A percentile compares a stretch with the other conserved stretches of the same genome.
phyloP scores from a whole-genome alignment of 2,329 filamentous ascomycete genomes.

The Fusarium aywerte region DNA sequence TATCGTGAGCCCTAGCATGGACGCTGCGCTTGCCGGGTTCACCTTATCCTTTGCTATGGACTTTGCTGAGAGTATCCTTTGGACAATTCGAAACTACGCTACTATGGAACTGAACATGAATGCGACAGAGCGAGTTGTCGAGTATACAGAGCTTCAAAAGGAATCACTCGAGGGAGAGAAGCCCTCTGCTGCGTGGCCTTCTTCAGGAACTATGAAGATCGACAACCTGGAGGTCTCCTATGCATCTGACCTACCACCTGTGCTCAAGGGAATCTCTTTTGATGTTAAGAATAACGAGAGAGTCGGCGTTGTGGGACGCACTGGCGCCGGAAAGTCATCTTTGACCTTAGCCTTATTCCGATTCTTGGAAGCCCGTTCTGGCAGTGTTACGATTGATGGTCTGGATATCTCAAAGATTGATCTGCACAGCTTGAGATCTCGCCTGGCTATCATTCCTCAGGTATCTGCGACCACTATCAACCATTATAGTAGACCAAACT shows the following conservation, averaged over 20 bases:
- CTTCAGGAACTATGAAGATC: constrained; percentile 78
- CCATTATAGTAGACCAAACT: neutral
- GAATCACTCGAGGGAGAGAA: constrained; percentile 71
- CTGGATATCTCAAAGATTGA: constrained; percentile 78
- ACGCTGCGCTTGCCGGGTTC: constrained; percentile 78
- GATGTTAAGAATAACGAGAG: constrained; percentile 73
- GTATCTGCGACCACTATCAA: constrained; percentile 39
- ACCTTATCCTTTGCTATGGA: constrained; percentile 78
- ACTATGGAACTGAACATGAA: constrained; percentile 83
- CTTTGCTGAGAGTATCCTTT: constrained; percentile 72
- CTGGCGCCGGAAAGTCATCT: constrained; percentile 81
- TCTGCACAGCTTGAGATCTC: constrained; percentile 75
- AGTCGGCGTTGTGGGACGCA: constrained; percentile 81
- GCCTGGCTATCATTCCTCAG: constrained; percentile 81
- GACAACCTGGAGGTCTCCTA: constrained; percentile 77
- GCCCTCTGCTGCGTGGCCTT: constrained; percentile 79
- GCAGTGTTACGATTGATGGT: constrained; percentile 76
- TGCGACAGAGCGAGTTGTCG: constrained; percentile 77
- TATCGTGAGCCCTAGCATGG: constrained; percentile 68
- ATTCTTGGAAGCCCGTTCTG: constrained; percentile 75
- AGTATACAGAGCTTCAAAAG: constrained; percentile 76
- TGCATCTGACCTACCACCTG: constrained; percentile 74
- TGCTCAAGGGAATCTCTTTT: constrained; percentile 77
- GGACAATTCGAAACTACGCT: constrained; percentile 74
- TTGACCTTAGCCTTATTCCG: constrained; percentile 81